Evolutionary conservation across 2,329 filamentous ascomycete species (phyloP).

Genomic region (Plenodomus biglobosus): DNA sequence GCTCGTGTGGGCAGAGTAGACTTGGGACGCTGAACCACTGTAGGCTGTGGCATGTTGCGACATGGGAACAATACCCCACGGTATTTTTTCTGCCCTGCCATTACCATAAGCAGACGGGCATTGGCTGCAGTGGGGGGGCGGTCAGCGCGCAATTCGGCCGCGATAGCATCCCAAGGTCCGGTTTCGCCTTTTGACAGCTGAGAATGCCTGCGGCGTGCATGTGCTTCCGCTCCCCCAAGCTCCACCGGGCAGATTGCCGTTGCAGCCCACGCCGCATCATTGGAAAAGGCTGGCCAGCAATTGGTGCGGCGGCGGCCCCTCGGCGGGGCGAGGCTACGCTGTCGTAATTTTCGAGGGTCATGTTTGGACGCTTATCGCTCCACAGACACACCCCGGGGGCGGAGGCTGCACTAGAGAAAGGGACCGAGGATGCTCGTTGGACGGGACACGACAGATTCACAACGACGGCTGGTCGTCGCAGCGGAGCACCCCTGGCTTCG

Average conservation of each 20-base stretch:
- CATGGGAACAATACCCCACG: slow-evolving; percentile 44
- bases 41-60: slow-evolving; percentile 25
- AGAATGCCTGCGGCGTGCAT: slow-evolving; percentile 28
- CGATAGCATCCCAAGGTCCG: slow-evolving; percentile 29
- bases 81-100: slow-evolving; percentile 36
- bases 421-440: slow-evolving; percentile 22
- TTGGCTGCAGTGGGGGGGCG: slow-evolving; percentile 25
- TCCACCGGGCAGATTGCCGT: slow-evolving; percentile 37
- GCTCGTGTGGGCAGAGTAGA: slow-evolving; percentile 15
- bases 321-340: slow-evolving; percentile 24
- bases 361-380: slow-evolving; percentile 37
- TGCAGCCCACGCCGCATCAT: slow-evolving; percentile 33
- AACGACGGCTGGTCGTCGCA: slow-evolving; percentile 25
- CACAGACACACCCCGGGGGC: slow-evolving; percentile 22
- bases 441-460: slow-evolving; percentile 28
- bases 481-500: slow-evolving; percentile 30
- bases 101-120: slow-evolving; percentile 25
- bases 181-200: slow-evolving; percentile 33
- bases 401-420: slow-evolving; percentile 16
- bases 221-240: slow-evolving; percentile 31
- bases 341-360: slow-evolving; percentile 42
- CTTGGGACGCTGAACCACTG: slow-evolving; percentile 19
- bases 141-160: slow-evolving; percentile 24
- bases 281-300: slow-evolving; percentile 22
- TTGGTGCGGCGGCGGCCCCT: slow-evolving; percentile 31